Base-by-base conservation (phyloP, 257 asterid species). In the Capsicum rhomboideum region DNA sequence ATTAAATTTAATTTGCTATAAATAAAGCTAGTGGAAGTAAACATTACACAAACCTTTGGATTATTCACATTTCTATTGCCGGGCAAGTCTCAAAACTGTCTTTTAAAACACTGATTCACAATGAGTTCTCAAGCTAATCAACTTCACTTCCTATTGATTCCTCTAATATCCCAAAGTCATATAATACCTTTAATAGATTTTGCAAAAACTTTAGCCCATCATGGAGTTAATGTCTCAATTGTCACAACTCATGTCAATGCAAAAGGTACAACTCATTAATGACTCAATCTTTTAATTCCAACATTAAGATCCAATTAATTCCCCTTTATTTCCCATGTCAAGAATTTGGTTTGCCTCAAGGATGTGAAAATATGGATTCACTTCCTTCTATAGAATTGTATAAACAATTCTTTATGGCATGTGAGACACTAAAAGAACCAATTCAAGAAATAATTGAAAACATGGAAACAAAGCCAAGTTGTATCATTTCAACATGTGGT, bases 121-220 rank as follows among this genome's bases (percentile, higher is more conserved):
- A 90, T 89, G 80, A 91, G 79, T 80, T 82, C 82, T 8, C 40
- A 85, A 23, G 6, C 10, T 9, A 78, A 82, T 29, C 78, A 75
- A 0, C 93, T 89, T 37, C 93, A 91, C 52, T 88, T 93, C 87
- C 89, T 92, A 23, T 86, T 93, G 17, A 78, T 92, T 52, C 93
- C 94, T 1, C 55, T 93, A 10, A 83, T 93, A 93, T 83, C 94
- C 37, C 94, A 90, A 83, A 89, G 94, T 89, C 96, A 93, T 42
- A 90, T 92, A 0, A 91, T 93, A 26, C 96, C 96, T 23, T 84
- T 93, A 74, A 89, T 90, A 13, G 93, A 93, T 78, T 88, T 92
- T 53, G 93, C 93, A 4, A 89, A 87, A 53, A 11, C 84, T 13
- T 89, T 93, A 8, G 93, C 91, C 12, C 68, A 50, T n/a, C 88